Evolutionary conservation across 768 basidiomycete species (phyloP), one percentile per base, ranked within the genome.

Genomic region (Phylloporus scabripes): DNA sequence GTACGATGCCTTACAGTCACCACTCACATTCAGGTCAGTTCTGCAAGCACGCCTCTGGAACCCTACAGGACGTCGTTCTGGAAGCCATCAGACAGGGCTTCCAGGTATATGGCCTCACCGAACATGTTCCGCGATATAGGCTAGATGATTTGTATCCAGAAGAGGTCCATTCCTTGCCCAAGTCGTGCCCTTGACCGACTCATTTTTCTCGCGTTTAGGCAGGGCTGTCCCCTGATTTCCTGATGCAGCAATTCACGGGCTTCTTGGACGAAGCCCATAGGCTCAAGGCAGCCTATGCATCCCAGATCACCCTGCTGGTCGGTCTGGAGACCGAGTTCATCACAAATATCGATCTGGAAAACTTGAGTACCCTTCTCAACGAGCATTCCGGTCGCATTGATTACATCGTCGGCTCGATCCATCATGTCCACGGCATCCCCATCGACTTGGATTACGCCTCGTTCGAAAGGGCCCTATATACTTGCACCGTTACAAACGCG

Each of bases 251-350:
- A 55, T 99, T 94, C 65, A 70, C 78, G 29, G 69, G 66, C 12
- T 98, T 92, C 67, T 65, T 97, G 15, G 63, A 65, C 17, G 88
- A 92, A 70, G 94, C 94, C 1, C 81, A 85, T 58, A 81, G 83
- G 7, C 78, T 96, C 34, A 87, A 87, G 59, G 49, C 51, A 5
- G 51, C 63, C 3, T 89, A 94, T 60, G 74, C 79, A 4, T 60
- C 71, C n/a, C 65, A 74, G 46, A 91, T 97, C 60, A 72, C 74
- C 14, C 74, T 99, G 32, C 73, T 96, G 42, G 82, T 96, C 51
- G 95, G 96, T 9, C 72, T 95, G 34, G 95, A 99, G 68, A 96
- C 94, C 7, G 96, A 98, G 60, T 83, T 77, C 65, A 92, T 97
- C 66, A 83, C 88, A 9, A 39, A 66, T 4, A 54, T 68, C 15